phyloP scores from a whole-genome alignment of 2,329 filamentous ascomycete genomes.

The Chaetothyriales sp. region DNA sequence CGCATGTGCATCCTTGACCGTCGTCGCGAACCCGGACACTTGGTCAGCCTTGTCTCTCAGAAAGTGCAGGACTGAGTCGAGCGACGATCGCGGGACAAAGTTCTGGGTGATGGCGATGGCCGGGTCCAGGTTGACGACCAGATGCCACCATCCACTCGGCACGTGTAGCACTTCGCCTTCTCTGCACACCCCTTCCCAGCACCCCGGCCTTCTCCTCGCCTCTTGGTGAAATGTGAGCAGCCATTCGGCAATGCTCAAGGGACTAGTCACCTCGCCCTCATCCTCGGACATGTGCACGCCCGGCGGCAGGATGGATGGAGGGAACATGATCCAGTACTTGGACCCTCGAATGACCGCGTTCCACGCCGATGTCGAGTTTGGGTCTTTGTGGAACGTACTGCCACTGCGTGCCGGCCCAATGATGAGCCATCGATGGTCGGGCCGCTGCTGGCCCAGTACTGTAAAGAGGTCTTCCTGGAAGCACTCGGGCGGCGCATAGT shows the following conservation, averaged over 20 bases:
- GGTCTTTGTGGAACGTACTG: slow-evolving; percentile 85
- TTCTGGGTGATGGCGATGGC: slow-evolving; percentile 90
- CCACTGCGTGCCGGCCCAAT: slow-evolving; percentile 76
- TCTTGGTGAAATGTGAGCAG: slow-evolving; percentile 77
- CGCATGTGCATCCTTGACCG: slow-evolving; percentile 57
- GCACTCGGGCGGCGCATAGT: slow-evolving; percentile 68
- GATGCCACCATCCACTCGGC: slow-evolving; percentile 90
- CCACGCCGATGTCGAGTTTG: slow-evolving; percentile 64
- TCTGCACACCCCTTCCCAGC: slow-evolving; percentile 70
- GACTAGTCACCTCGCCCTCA: slow-evolving; percentile 83
- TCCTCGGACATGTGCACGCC: slow-evolving; percentile 84
- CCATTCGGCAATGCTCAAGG: slow-evolving; percentile 94
- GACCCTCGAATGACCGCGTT: slow-evolving; percentile 80
- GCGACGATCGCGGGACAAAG: slow-evolving; percentile 66
- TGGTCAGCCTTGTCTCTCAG: slow-evolving; percentile 70
- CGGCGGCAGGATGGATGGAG: slow-evolving; percentile 51
- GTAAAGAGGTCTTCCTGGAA: slow-evolving; percentile 81
- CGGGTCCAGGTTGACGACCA: slow-evolving; percentile 77
- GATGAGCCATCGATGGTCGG: slow-evolving; percentile 86
- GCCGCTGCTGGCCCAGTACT: slow-evolving; percentile 61
- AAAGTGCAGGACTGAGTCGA: slow-evolving; percentile 65
- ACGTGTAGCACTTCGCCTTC: slow-evolving; percentile 84
- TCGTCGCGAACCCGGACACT: slow-evolving; percentile 68
- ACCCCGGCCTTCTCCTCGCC: slow-evolving; percentile 61
- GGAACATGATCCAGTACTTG: slow-evolving; percentile 99